These are phyloP conservation scores for Didymella keratinophila DNA, from an alignment of 2,329 filamentous ascomycete genomes.

Conservation along the genomic window DNA sequence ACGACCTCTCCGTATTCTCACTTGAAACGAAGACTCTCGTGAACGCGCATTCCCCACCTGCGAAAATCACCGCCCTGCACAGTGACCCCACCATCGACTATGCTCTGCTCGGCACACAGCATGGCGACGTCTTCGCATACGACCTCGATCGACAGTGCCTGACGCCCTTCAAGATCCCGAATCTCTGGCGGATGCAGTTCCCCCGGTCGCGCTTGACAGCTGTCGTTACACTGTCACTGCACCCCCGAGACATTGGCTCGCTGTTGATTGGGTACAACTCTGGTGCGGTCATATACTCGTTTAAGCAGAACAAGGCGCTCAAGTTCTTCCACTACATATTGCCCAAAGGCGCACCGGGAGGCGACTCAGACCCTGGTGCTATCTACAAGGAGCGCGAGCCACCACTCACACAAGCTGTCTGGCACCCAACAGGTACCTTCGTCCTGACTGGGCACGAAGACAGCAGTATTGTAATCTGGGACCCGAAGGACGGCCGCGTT, in stretches of 20 bases:
- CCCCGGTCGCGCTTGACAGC: constrained; percentile 69
- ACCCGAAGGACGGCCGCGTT: constrained; percentile 84
- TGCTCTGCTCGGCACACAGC: constrained; percentile 83
- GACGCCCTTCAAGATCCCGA: constrained; percentile 81
- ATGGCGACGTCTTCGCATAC: constrained; percentile 88
- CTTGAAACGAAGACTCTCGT: constrained; percentile 73
- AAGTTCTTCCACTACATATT: constrained; percentile 86
- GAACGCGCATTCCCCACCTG: constrained; percentile 77
- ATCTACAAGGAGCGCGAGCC: constrained; percentile 72
- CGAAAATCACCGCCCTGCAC: constrained; percentile 74
- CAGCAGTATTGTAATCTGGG: constrained; percentile 92
- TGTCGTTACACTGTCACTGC: constrained; percentile 81
- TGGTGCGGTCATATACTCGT: constrained; percentile 88
- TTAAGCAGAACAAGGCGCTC: constrained; percentile 84
- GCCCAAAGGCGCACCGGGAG: constrained; percentile 84
- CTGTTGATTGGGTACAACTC: constrained; percentile 89
- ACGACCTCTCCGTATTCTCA: constrained; percentile 86
- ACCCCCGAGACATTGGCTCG: constrained; percentile 91
- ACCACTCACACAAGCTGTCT: constrained; percentile 80
- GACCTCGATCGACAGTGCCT: constrained; percentile 84
- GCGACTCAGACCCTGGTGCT: constrained; percentile 68
- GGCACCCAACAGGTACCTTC: constrained; percentile 95
- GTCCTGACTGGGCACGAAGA: constrained; percentile 88
- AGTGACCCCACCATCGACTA: constrained; percentile 94
- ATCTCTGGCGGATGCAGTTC: constrained; percentile 81